phyloP scores from a whole-genome alignment of 768 basidiomycete genomes.

The Galerina marginata region DNA sequence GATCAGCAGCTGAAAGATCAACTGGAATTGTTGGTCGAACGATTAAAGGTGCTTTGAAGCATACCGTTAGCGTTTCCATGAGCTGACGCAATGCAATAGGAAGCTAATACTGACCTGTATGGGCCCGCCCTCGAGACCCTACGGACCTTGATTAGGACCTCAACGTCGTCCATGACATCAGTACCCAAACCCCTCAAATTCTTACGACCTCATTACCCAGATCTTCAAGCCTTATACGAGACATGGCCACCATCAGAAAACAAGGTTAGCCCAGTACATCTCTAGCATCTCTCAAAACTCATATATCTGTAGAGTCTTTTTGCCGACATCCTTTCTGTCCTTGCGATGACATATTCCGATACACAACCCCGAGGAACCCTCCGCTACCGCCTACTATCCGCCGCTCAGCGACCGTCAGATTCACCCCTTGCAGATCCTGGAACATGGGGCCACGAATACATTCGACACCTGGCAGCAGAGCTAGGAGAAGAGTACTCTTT shows the following conservation, averaged over 20 bases:
- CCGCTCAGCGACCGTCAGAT: constrained; percentile 65
- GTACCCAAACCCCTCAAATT: constrained; percentile 99
- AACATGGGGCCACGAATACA: constrained; percentile 99
- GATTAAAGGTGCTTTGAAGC: constrained; percentile 73
- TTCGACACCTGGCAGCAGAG: constrained; percentile 95
- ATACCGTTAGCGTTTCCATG: constrained; percentile 3
- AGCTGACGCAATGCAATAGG: constrained; percentile 53
- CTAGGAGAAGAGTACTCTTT: constrained; percentile 89
- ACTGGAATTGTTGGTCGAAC: constrained; percentile 95
- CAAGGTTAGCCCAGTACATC: constrained; percentile 53
- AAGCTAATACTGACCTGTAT: constrained; percentile 85
- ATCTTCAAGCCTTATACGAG: constrained; percentile 83
- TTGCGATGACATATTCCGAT: constrained; percentile 99
- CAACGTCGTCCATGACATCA: constrained; percentile 98
- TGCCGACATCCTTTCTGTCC: constrained; percentile 95
- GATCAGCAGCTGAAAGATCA: constrained; percentile 92
- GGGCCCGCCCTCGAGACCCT: constrained; percentile 92
- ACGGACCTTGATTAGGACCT: constrained; percentile 91
- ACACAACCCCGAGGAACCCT: constrained; percentile 96
- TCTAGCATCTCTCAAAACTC: constrained; percentile 6
- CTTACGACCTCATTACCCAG: constrained; percentile 91
- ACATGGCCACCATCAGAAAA: constrained; percentile 79
- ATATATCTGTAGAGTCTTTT: constrained; percentile 74
- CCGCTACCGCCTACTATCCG: constrained; percentile 86
- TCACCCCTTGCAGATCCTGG: constrained; percentile 86